phyloP scores from a whole-genome alignment of 169 alveolate genomes.

The Eimeria zaria region DNA sequence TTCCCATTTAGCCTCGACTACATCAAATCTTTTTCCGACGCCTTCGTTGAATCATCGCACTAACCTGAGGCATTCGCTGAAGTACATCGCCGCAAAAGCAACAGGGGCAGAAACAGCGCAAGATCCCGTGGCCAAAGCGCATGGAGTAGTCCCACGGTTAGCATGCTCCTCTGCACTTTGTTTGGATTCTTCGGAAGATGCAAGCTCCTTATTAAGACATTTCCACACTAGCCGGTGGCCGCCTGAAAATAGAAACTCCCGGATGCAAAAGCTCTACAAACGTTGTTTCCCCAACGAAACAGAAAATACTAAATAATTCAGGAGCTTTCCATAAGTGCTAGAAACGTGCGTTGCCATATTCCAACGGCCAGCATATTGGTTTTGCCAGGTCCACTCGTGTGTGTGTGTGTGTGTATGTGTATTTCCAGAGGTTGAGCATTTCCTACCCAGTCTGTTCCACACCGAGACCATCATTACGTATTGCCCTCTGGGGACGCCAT shows the following conservation, averaged over 20 bases:
- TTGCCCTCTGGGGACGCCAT: constrained; percentile 90
- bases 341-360: not conserved
- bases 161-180: constrained; percentile 13
- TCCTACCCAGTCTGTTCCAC: constrained; percentile 86
- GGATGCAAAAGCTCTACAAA: not conserved
- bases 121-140: constrained; percentile 41
- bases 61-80: constrained; percentile 80
- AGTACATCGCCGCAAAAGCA: constrained; percentile 76
- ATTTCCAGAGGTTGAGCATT: not conserved
- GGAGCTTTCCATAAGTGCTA: not conserved
- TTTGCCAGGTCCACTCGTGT: not conserved
- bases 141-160: not conserved
- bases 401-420: too few species aligned
- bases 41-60: not conserved
- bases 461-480: constrained; percentile 88
- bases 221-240: constrained; percentile 69
- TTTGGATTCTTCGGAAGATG: constrained; percentile 16
- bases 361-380: not conserved
- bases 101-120: constrained; percentile 77
- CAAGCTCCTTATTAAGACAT: not conserved
- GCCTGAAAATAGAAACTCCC: not conserved
- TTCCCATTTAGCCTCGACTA: not conserved
- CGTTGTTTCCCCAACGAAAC: not conserved
- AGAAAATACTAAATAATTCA: not conserved
- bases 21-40: not conserved